phyloP scores from a whole-genome alignment of 2,329 filamentous ascomycete species.

The Passalora sequoiae region DNA sequence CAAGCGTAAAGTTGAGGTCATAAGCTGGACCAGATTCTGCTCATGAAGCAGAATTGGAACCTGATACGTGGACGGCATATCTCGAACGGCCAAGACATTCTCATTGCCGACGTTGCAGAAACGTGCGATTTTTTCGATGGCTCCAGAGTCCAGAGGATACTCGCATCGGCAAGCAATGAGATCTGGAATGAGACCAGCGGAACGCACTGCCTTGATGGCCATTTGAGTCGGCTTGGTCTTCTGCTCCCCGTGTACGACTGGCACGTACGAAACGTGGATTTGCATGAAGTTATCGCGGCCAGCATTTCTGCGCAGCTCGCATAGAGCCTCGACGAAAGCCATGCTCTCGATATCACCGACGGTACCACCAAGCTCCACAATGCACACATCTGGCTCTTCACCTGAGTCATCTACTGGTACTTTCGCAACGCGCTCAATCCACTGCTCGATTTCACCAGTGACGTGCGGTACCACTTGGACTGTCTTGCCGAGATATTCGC shows the following conservation, averaged over 20 bases:
- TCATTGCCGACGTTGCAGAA: conserved; percentile 81
- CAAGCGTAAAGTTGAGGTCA: conserved; percentile 62
- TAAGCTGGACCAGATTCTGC: conserved; percentile 66
- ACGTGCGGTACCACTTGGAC: conserved; percentile 90
- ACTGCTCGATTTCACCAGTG: conserved; percentile 85
- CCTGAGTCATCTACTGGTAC: conserved; percentile 82
- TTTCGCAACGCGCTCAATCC: conserved; percentile 79
- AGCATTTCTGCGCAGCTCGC: conserved; percentile 66
- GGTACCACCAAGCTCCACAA: conserved; percentile 67
- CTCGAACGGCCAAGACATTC: conserved; percentile 80
- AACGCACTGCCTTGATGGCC: conserved; percentile 77
- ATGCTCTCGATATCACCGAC: conserved; percentile 80
- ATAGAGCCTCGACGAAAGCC: conserved; percentile 82
- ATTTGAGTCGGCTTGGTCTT: conserved; percentile 98
- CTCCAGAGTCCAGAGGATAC: conserved; percentile 63
- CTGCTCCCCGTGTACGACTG: conserved; percentile 69
- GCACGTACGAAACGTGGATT: conserved; percentile 85
- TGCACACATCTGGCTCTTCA: conserved; percentile 83
- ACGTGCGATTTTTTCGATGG: conserved; percentile 80
- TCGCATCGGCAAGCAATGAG: conserved; percentile 91
- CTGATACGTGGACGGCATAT: conserved; percentile 88
- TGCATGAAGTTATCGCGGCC: conserved; percentile 78
- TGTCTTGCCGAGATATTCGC: conserved; percentile 83
- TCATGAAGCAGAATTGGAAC: conserved; percentile 87
- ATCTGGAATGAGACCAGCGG: conserved; percentile 61